phyloP scores from a whole-genome alignment of 192 early-diverging fungal genomes.

The Coemansia sp. region DNA sequence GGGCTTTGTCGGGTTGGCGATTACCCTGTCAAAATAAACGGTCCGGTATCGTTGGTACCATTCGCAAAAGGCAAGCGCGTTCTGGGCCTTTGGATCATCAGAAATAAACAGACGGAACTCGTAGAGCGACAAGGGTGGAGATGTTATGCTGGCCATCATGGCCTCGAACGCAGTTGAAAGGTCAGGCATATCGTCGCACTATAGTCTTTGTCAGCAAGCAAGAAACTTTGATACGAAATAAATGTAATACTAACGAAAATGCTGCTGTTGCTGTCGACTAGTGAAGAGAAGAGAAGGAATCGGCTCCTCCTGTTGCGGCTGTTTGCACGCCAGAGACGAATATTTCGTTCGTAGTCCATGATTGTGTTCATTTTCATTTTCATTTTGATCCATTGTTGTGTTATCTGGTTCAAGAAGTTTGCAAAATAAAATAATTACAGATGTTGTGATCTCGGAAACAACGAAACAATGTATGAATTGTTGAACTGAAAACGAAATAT shows the following conservation, averaged over 20 bases:
- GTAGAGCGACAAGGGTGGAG: slow-evolving; percentile 39
- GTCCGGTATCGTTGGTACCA: slow-evolving; percentile 45
- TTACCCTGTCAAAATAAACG: slow-evolving; percentile 44
- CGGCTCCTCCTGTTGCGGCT: no score
- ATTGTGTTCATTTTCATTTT: no score
- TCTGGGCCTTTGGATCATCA: slow-evolving; percentile 24
- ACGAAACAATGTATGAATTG: neutral
- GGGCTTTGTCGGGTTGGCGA: slow-evolving; percentile 3
- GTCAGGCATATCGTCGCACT: slow-evolving; percentile 11
- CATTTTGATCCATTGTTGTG: no score
- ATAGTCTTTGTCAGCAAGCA: neutral
- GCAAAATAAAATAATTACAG: no score
- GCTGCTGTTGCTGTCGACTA: neutral
- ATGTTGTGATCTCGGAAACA: neutral
- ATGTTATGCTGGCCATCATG: slow-evolving; percentile 41
- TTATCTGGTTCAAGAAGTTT: no score
- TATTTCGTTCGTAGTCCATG: no score
- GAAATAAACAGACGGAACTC: slow-evolving; percentile 42
- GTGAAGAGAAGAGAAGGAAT: neutral
- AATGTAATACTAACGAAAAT: neutral
- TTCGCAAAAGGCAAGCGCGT: slow-evolving; percentile 46
- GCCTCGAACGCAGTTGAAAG: slow-evolving; percentile 30
- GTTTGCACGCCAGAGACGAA: no score
- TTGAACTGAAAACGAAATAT: neutral
- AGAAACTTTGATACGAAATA: neutral